Evolutionary conservation across 805 yeast genomes (phyloP).

Genomic region (Wickerhamomyces pijperi): DNA sequence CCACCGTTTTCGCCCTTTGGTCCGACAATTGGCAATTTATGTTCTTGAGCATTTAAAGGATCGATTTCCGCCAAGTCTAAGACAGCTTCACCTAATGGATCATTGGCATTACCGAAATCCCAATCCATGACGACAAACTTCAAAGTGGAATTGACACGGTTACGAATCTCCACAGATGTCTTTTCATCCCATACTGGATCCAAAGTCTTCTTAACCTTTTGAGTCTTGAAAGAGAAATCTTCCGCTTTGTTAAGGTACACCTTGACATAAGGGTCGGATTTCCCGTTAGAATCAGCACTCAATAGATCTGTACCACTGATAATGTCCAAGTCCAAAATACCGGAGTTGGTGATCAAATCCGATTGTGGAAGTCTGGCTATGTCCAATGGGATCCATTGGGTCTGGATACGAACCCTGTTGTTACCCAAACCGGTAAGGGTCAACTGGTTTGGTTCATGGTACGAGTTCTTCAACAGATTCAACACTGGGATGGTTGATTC

Average conservation of each 20-base stretch:
- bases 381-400: conserved; percentile 72
- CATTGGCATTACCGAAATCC: conserved; percentile 91
- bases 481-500: conserved; percentile 57
- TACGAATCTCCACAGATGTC: conserved; percentile 41
- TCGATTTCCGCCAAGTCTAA: conserved; percentile 50
- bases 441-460: conserved; percentile 45
- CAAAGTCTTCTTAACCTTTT: conserved; percentile 75
- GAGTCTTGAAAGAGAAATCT: conserved; percentile 56
- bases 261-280: conserved; percentile 83
- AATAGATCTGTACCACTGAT: conserved; percentile 57
- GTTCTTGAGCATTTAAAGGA: conserved; percentile 40
- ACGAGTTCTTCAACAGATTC: conserved; percentile 55
- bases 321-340: conserved; percentile 52
- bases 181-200: conserved; percentile 85
- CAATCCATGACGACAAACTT: conserved; percentile 65
- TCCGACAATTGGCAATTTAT: conserved; percentile 37
- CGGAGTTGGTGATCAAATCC: conserved; percentile 69
- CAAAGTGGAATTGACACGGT: conserved; percentile 51
- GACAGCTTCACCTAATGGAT: conserved; percentile 56
- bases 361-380: conserved; percentile 51
- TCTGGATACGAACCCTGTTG: conserved; percentile 43
- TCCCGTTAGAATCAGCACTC: conserved; percentile 85
- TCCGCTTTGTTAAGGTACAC: conserved; percentile 55
- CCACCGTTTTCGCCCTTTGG: conserved; percentile 43
- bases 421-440: conserved; percentile 42